Percentiles rank a stretch among this genome's conserved stretches.
Conservation (phyloP, 2,329 filamentous ascomycete species). For the Aurifilum marmelostoma region DNA sequence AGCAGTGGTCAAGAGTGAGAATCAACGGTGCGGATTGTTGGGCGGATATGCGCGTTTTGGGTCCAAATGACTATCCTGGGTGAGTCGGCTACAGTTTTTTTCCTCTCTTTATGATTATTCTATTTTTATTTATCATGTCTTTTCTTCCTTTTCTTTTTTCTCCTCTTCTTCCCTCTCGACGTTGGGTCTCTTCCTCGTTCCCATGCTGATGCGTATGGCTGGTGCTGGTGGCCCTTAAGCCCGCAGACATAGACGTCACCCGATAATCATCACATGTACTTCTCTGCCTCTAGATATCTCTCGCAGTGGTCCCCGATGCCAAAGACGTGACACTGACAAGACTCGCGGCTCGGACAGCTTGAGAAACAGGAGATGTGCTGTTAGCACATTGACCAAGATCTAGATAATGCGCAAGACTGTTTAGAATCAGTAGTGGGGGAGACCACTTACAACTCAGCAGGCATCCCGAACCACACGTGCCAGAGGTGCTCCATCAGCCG, state of each 20-base stretch:
- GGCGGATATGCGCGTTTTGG: background rate
- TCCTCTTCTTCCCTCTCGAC: too few species aligned
- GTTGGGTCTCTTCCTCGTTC: too few species aligned
- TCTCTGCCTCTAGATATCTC: constrained; percentile 28
- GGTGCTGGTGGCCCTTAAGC: background rate
- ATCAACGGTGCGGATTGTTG: background rate
- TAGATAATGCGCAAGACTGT: background rate
- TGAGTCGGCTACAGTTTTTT: too few species aligned
- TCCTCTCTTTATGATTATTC: too few species aligned
- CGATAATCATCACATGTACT: constrained; percentile 9
- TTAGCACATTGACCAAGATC: background rate
- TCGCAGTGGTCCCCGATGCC: constrained; percentile 32
- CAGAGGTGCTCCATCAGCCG: constrained; percentile 57
- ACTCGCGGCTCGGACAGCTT: constrained; percentile 32
- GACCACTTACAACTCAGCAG: constrained; percentile 30
- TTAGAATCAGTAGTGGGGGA: background rate
- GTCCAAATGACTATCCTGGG: background rate
- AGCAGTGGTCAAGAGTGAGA: background rate
- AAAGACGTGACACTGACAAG: constrained; percentile 32
- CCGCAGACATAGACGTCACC: background rate
- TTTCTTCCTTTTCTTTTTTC: background rate
- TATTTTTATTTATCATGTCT: too few species aligned
- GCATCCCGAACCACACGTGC: constrained; percentile 47
- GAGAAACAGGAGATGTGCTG: background rate
- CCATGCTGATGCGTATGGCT: background rate